These are phyloP conservation scores for Anaeramoeba flamelloides DNA, from an alignment of 78 protist species.

Conservation along the genomic window DNA sequence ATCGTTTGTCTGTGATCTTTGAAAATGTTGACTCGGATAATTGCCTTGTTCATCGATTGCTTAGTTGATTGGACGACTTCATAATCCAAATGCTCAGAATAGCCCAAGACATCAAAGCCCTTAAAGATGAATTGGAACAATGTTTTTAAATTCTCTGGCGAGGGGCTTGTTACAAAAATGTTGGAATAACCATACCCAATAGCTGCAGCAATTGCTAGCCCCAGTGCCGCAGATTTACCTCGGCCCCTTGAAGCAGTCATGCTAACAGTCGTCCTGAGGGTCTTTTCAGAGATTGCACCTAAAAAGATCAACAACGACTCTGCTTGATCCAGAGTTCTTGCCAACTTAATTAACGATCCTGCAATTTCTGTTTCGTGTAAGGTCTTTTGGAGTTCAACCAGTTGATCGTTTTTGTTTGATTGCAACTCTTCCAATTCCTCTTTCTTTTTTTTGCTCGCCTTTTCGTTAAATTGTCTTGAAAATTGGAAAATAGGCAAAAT, in stretches of 20 bases:
- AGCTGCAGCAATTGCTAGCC: conserved; percentile 76
- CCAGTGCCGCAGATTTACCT: conserved; percentile 96
- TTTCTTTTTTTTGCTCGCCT: too few relatives aligned
- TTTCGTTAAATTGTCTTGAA: conserved; percentile 20
- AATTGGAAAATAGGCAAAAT: conserved; percentile 72
- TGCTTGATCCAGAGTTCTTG: too few relatives aligned
- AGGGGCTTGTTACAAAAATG: conserved; percentile 89
- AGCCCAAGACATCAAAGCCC: conserved; percentile 76
- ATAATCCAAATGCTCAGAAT: conserved; percentile 73
- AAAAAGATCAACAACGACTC: conserved; percentile 50
- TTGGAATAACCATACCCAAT: conserved; percentile 81
- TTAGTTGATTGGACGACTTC: conserved; percentile 66
- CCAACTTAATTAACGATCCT: too few relatives aligned
- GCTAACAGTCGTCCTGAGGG: conserved; percentile 66
- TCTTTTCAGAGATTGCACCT: conserved; percentile 74
- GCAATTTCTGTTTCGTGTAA: too few relatives aligned
- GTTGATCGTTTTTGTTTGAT: too few relatives aligned
- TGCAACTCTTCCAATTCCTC: too few relatives aligned
- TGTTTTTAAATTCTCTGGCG: conserved; percentile 86
- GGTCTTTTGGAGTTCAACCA: too few relatives aligned
- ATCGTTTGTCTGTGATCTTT: conserved; percentile 88
- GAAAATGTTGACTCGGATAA: conserved; percentile 73
- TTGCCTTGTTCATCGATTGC: conserved; percentile 56
- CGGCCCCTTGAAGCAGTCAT: conserved; percentile 96
- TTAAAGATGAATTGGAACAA: conserved; percentile 78